A percentile compares a stretch with the other conserved stretches of the same genome.
phyloP scores from a whole-genome alignment of 192 early-diverging fungal genomes.

The Lobosporangium transversale region DNA sequence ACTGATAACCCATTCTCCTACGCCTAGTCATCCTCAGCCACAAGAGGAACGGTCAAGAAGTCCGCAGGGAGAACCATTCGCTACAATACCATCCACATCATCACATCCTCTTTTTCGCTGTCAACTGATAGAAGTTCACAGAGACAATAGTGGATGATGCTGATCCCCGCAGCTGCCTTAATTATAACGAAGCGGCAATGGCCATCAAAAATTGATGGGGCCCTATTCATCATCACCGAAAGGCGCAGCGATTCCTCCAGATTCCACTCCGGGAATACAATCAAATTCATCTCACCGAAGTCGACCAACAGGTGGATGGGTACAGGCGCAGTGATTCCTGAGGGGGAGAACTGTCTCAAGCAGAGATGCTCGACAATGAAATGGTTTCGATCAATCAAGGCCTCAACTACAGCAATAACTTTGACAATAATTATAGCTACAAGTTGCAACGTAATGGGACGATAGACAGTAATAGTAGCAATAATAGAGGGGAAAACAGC shows the following conservation, averaged over 20 bases:
- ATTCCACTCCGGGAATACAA: slow-evolving; percentile 32
- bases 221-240: slow-evolving; percentile 5
- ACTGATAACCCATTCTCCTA: slow-evolving; percentile 26
- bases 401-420: slow-evolving; percentile 9
- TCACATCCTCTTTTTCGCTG: too few species aligned
- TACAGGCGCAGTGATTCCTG: too few species aligned
- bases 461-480: not conserved
- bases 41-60: not conserved
- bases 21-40: slow-evolving; percentile 13
- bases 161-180: not conserved
- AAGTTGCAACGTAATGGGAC: not conserved
- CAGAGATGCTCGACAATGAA: slow-evolving; percentile 12
- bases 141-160: too few species aligned
- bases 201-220: too few species aligned
- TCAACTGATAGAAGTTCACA: too few species aligned
- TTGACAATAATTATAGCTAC: slow-evolving; percentile 15
- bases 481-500: not conserved
- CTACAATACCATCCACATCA: too few species aligned
- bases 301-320: too few species aligned
- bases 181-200: too few species aligned
- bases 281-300: slow-evolving; percentile 16
- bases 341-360: slow-evolving; percentile 16
- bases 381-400: slow-evolving; percentile 14
- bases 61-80: too few species aligned
- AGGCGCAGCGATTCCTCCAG: slow-evolving; percentile 17